These are phyloP conservation scores for Drechslerella dactyloides DNA, from an alignment of 2,329 filamentous ascomycete species.

Conservation along the genomic window DNA sequence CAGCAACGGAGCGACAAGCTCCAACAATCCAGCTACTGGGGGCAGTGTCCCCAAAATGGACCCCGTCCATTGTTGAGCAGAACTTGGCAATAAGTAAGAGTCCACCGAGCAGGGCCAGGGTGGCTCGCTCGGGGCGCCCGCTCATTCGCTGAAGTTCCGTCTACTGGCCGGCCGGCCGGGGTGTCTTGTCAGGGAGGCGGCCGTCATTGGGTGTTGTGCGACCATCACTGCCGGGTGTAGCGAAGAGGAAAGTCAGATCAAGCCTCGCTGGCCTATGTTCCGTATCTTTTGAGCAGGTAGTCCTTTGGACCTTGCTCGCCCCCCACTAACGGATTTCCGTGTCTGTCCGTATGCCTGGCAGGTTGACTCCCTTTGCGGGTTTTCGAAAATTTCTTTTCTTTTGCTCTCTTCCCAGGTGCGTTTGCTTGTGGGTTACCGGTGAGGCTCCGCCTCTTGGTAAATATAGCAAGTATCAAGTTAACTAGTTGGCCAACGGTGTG, in stretches of 20 bases:
- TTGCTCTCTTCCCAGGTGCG: conserved; percentile 13
- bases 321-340: too few species aligned
- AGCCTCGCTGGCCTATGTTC: neutral
- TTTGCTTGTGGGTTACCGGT: conserved; percentile 15
- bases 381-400: neutral
- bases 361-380: neutral
- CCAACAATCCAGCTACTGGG: neutral
- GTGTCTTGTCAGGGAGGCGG: neutral
- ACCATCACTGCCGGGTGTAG: neutral
- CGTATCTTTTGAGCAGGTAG: neutral
- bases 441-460: conserved; percentile 50
- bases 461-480: conserved; percentile 36
- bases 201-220: neutral
- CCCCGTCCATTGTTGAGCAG: too few species aligned
- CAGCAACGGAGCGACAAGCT: too few species aligned
- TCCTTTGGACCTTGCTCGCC: too few species aligned
- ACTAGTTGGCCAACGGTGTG: too few species aligned
- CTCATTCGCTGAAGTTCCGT: neutral
- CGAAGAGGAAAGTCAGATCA: neutral
- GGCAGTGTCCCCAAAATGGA: conserved; percentile 1
- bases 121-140: neutral
- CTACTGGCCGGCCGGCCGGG: neutral
- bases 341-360: neutral
- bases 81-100: too few species aligned
- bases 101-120: too few species aligned